Conservation (phyloP, 2,329 filamentous ascomycete genomes). For the Paraphoma sp. region DNA sequence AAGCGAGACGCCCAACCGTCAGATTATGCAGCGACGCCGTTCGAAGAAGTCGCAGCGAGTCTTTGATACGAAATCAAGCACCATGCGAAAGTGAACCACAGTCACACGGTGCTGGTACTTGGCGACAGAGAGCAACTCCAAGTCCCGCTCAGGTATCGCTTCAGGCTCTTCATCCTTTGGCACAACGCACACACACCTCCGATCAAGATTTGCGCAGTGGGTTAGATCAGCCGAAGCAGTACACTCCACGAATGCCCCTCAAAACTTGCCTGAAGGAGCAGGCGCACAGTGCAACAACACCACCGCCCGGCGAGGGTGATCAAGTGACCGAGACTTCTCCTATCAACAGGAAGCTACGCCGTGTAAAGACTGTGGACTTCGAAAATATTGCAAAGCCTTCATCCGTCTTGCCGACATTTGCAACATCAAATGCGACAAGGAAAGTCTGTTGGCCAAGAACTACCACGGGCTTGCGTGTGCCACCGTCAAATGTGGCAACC, state of each 20-base stretch:
- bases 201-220: not conserved
- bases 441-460: too few species aligned
- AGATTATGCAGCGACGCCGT: too few species aligned
- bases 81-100: not conserved
- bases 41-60: too few species aligned
- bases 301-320: conserved; percentile 14
- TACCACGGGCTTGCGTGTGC: too few species aligned
- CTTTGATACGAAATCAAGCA: not conserved
- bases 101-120: too few species aligned
- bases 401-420: not conserved
- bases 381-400: conserved; percentile 14
- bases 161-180: not conserved
- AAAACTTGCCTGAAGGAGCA: conserved; percentile 38
- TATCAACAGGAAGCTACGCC: conserved; percentile 19
- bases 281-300: conserved; percentile 28
- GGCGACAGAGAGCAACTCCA: not conserved
- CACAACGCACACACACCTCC: conserved; percentile 9
- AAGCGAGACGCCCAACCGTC: too few species aligned
- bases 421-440: not conserved
- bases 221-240: not conserved
- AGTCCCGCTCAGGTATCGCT: not conserved
- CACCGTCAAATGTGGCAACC: not conserved
- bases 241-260: conserved; percentile 12
- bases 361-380: conserved; percentile 42
- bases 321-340: not conserved